These are phyloP conservation scores for Tillandsia fasciculata DNA, from an alignment of 176 grass and related monocot genomes.

Conservation along the genomic window DNA sequence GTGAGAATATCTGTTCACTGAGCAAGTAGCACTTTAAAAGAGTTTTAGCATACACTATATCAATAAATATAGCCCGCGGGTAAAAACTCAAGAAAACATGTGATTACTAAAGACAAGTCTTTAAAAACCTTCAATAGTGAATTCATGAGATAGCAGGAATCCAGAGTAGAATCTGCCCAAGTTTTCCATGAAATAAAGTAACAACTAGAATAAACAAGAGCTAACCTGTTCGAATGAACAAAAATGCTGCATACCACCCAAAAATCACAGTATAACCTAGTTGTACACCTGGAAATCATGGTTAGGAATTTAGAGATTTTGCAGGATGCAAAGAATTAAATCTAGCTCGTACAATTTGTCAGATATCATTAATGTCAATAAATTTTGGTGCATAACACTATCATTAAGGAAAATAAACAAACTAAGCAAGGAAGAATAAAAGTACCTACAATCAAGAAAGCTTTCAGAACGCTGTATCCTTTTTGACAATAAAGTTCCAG, in stretches of 20 bases:
- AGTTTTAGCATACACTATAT: too few relatives aligned
- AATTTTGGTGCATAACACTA: background rate
- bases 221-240: constrained; percentile 85
- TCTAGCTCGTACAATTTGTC: too few relatives aligned
- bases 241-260: constrained; percentile 92
- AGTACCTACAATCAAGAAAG: constrained; percentile 84
- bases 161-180: background rate
- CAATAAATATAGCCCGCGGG: too few relatives aligned
- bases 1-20: too few relatives aligned
- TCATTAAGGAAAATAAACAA: background rate
- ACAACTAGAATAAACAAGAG: background rate
- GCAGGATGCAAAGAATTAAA: too few relatives aligned
- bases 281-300: constrained; percentile 55
- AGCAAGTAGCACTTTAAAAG: too few relatives aligned
- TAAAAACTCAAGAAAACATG: too few relatives aligned
- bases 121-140: background rate
- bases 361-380: background rate
- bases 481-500: constrained; percentile 63
- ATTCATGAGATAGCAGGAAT: constrained; percentile 5
- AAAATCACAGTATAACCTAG: constrained; percentile 91
- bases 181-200: constrained; percentile 9
- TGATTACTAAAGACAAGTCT: too few relatives aligned
- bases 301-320: background rate
- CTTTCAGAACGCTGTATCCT: constrained; percentile 60
- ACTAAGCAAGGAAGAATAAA: background rate